phyloP scores from a whole-genome alignment of 2,329 filamentous ascomycete genomes.

The Nemania serpens region DNA sequence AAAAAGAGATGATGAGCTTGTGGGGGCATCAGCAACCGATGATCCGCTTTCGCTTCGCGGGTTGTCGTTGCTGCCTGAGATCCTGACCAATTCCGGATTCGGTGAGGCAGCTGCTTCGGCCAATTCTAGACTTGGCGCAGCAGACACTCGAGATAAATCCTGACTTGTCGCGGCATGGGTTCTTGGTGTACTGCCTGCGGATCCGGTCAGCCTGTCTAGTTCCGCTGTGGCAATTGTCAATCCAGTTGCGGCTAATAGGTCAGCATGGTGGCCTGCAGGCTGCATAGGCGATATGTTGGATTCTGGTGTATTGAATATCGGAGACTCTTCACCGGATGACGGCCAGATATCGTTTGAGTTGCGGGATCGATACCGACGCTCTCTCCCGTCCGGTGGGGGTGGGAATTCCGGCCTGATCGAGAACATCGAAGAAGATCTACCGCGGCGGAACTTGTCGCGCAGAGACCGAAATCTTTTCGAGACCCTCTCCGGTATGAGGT shows the following conservation, averaged over 20 bases:
- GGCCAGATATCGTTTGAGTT: slow-evolving; percentile 37
- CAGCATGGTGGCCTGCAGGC: slow-evolving; percentile 20
- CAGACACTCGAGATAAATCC: slow-evolving; percentile 1
- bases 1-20: slow-evolving; percentile 22
- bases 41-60: slow-evolving; percentile 21
- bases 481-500: slow-evolving; percentile 28
- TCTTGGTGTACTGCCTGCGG: slow-evolving; percentile 10
- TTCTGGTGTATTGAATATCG: slow-evolving; percentile 39
- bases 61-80: slow-evolving; percentile 17
- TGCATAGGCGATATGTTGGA: slow-evolving; percentile 24
- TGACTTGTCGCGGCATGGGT: not conserved
- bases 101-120: not conserved
- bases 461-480: slow-evolving; percentile 33
- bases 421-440: slow-evolving; percentile 34
- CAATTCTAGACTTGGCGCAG: not conserved
- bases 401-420: slow-evolving; percentile 38
- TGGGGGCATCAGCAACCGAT: slow-evolving; percentile 16
- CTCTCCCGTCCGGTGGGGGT: slow-evolving; percentile 32
- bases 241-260: slow-evolving; percentile 34
- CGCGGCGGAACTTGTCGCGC: slow-evolving; percentile 29
- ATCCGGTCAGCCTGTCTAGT: slow-evolving; percentile 35
- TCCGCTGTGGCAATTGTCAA: slow-evolving; percentile 37
- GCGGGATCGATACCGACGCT: slow-evolving; percentile 38
- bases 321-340: slow-evolving; percentile 38
- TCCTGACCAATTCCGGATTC: slow-evolving; percentile 7